Evolutionary conservation across 306 rosid species (phyloP).

Genomic region (Lathyrus tuberosus): DNA sequence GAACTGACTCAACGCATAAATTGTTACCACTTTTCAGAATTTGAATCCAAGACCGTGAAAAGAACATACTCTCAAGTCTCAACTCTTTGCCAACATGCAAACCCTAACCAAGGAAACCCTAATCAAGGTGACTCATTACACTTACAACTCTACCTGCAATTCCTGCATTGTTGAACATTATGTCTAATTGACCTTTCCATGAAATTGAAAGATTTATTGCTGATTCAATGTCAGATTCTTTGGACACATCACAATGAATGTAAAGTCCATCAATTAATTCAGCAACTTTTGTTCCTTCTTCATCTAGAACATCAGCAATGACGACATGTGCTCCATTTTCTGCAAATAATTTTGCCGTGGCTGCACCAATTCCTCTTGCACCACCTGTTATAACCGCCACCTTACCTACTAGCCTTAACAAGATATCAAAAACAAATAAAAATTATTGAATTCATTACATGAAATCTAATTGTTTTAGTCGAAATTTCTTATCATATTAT

Average conservation of each 20-base stretch:
- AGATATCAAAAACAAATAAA: not conserved
- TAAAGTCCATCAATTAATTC: constrained; percentile 59
- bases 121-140: not conserved
- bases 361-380: constrained; percentile 87
- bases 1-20: too few species aligned
- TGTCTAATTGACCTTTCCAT: constrained; percentile 76
- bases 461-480: not conserved
- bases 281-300: constrained; percentile 56
- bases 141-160: constrained; percentile 42
- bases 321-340: constrained; percentile 71
- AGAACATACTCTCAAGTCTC: too few species aligned
- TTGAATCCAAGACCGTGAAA: too few species aligned
- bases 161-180: constrained; percentile 89
- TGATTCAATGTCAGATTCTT: constrained; percentile 70
- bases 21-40: too few species aligned
- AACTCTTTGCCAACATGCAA: too few species aligned
- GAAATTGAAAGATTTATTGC: constrained; percentile 56
- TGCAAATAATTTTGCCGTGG: constrained; percentile 71
- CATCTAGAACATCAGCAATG: constrained; percentile 78
- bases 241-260: constrained; percentile 78
- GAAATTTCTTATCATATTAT: not conserved
- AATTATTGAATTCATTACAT: not conserved
- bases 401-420: constrained; percentile 55
- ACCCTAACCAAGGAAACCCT: too few species aligned
- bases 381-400: constrained; percentile 86